Conservation (phyloP, 305 asterid genomes). For the Fraxinus dipetala region DNA sequence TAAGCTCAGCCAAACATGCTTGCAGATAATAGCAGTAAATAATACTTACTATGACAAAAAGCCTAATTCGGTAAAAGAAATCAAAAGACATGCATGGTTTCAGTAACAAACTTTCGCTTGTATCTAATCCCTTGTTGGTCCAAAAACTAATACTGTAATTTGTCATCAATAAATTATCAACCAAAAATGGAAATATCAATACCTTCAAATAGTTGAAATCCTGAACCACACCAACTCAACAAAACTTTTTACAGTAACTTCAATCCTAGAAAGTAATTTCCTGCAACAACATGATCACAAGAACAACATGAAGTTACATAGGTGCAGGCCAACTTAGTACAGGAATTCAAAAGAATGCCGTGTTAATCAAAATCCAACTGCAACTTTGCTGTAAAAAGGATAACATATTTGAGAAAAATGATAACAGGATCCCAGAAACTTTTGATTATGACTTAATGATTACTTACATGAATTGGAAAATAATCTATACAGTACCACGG, state of each 20-base stretch:
- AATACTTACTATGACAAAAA: neutral
- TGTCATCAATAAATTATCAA: constrained; percentile 9
- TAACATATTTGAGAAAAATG: neutral
- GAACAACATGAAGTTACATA: neutral
- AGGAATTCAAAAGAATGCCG: neutral
- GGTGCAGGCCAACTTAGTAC: neutral
- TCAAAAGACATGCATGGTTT: neutral
- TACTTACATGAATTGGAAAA: neutral
- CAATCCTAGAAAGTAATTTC: constrained; percentile 1
- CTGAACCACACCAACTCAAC: constrained; percentile 15
- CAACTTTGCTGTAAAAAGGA: neutral
- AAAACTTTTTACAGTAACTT: constrained; percentile 24
- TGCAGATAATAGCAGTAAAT: neutral
- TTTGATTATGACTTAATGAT: neutral
- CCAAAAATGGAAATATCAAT: constrained; percentile 10
- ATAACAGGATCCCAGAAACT: constrained; percentile 4
- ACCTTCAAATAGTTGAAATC: constrained; percentile 27
- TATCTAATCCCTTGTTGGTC: neutral
- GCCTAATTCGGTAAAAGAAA: neutral
- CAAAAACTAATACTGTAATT: neutral
- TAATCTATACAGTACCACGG: neutral
- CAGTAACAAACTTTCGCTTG: neutral
- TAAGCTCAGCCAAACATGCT: neutral
- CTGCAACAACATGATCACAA: constrained; percentile 26
- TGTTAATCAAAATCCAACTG: neutral